Evolutionary conservation across 176 grass and related monocot genomes (phyloP), one percentile per base, ranked within the genome.

Genomic region (Leersia perrieri): DNA sequence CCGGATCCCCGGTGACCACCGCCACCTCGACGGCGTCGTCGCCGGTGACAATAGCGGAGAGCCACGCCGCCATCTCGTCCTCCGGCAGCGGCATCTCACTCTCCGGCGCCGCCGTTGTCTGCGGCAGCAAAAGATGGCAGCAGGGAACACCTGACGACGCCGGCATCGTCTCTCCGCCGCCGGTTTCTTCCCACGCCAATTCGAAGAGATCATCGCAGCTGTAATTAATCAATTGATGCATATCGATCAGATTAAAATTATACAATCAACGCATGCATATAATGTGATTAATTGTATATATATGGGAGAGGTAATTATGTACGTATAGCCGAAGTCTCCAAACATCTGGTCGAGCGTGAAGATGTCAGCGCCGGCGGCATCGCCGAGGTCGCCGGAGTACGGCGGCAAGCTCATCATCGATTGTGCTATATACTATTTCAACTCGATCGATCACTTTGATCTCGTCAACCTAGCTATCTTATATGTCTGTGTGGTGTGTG

Each of bases 141-240:
- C 47, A 51, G 47, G 45, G 45, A 41, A 18, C 45, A 3, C 45
- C 45, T 7, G 45, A 49, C 0, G 5, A n/a, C n/a, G n/a, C n/a
- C 16, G 16, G 16, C 16, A 6, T 4, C 6, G 20, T 7, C 47
- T 3, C 47, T 51, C 47, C 47, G 45, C 45, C 27, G 40, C 33
- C 66, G n/a, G 47, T 49, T 20, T 27, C 44, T 45, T 18, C 58
- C 20, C 22, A 26, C 57, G 45, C 57, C 38, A 73, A 11, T 29
- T 65, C 80, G 41, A 73, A 64, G 22, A 82, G 69, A 35, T 73
- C 80, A 20, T 13, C 80, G 11, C 80, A n/a, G n/a, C n/a, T 82
- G 58, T n/a, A 9, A 55, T 18, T 13, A 13, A 14, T 13, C 2
- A 45, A 13, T 16, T 18, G n/a, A n/a, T n/a, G n/a, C n/a, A n/a